Evolutionary conservation across 345 rosid genomes (phyloP), one percentile per base, ranked within the genome.

Genomic region (Anacardium occidentale): DNA sequence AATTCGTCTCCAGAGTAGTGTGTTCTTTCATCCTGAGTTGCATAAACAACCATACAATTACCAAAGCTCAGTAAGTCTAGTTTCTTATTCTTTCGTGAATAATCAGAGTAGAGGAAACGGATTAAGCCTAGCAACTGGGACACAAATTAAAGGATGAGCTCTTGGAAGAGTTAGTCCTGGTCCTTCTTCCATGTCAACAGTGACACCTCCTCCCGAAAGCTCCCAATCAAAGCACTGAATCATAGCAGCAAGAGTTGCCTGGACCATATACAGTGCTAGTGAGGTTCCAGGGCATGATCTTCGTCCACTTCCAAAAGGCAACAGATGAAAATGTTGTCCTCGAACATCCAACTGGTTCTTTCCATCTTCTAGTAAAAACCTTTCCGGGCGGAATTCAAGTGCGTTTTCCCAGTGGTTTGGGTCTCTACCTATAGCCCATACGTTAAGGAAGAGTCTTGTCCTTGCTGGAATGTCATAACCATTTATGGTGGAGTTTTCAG

Each of bases 221-320:
- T 79, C 75, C 90, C 90, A 85, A 12, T 85, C 84, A 48, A 88
- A 84, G 75, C 83, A 84, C 51, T 88, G 92, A 72, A 88, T 78
- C 83, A 81, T 62, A 15, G 81, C 75, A 58, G 81, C 88, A 6
- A 85, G 74, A 14, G 66, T 75, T 20, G 82, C 56, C 40, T 85
- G 88, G 58, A 85, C 81, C 58, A 81, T 54, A n/a, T 65, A 86
- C 10, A 88, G 52, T 0, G 92, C 94, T 8, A 88, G 26, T 25
- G 86, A 65, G 11, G 78, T 71, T 63, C 97, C 91, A 3, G 94
- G 97, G 70, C 92, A 87, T n/a, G 82, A 82, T 80, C 94, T 85
- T 76, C 89, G 83, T 56, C 92, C 92, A 45, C 84, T 68, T 1
- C 94, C 97, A 5, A 91, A 91, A 2, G 94, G 90, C 61, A 91